Conservation (phyloP, 2,329 filamentous ascomycete genomes). For the Trichoderma pleuroti region DNA sequence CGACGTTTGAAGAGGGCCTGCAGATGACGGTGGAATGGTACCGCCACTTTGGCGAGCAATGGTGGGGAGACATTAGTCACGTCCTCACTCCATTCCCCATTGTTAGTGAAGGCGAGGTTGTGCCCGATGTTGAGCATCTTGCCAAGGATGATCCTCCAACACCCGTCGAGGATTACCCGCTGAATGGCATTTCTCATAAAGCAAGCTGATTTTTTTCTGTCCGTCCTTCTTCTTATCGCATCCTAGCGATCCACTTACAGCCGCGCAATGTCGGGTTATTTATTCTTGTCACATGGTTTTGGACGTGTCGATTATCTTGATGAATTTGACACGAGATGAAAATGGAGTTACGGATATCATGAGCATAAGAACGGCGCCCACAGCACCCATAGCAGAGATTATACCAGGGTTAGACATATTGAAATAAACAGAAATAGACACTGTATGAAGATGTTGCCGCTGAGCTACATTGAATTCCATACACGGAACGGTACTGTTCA, state of each 20-base stretch:
- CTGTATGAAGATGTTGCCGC: neutral
- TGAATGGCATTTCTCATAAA: slow-evolving; percentile 18
- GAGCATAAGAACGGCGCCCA: slow-evolving; percentile 15
- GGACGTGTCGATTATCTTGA: neutral
- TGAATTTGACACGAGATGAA: neutral
- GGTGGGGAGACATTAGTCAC: slow-evolving; percentile 70
- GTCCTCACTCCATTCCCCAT: slow-evolving; percentile 66
- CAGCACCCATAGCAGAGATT: slow-evolving; percentile 11
- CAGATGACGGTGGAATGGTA: slow-evolving; percentile 68
- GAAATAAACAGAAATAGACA: slow-evolving; percentile 6
- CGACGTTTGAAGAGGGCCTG: slow-evolving; percentile 60
- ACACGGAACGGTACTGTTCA: neutral
- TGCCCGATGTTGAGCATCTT: slow-evolving; percentile 44
- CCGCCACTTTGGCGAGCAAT: slow-evolving; percentile 58
- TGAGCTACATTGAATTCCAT: neutral
- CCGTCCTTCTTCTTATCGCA: neutral
- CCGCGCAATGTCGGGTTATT: neutral
- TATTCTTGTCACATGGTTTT: neutral
- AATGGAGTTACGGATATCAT: slow-evolving; percentile 17
- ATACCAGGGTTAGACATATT: slow-evolving; percentile 11
- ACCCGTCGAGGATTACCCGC: slow-evolving; percentile 24
- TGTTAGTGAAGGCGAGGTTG: slow-evolving; percentile 53
- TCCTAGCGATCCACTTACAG: neutral
- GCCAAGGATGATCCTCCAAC: slow-evolving; percentile 34
- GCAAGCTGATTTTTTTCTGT: neutral